Conservation (phyloP, 805 yeast genomes). For the Pichia sporocuriosa region DNA sequence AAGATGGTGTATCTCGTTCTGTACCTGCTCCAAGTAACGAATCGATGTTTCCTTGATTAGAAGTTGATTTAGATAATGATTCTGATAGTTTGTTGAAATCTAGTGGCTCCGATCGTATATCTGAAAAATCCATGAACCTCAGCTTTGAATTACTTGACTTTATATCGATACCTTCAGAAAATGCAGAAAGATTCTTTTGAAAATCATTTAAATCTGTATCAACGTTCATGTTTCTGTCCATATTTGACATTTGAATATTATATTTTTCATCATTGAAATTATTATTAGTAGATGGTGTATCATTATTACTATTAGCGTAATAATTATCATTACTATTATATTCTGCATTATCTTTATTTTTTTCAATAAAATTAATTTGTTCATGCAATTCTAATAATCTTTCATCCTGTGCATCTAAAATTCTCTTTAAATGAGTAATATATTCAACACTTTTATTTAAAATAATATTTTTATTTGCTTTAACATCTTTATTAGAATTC, state of each 20-base stretch:
- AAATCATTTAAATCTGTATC: neutral
- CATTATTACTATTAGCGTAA: neutral
- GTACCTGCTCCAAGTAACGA: neutral
- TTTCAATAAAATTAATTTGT: constrained; percentile 13
- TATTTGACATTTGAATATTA: no score
- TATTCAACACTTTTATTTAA: constrained; percentile 76
- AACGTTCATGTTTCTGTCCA: neutral
- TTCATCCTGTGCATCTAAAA: constrained; percentile 48
- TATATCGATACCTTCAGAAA: neutral
- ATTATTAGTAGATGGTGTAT: neutral
- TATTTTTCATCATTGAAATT: neutral
- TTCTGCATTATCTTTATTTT: neutral
- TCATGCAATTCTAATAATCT: constrained; percentile 38
- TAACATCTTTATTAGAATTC: constrained; percentile 46
- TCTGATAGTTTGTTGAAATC: constrained; percentile 9
- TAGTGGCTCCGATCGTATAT: constrained; percentile 3
- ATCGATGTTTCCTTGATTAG: neutral
- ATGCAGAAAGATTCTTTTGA: constrained; percentile 5
- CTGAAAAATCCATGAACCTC: constrained; percentile 9
- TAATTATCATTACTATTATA: neutral
- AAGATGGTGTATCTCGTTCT: no score
- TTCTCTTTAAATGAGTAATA: constrained; percentile 56
- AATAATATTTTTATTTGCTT: constrained; percentile 78
- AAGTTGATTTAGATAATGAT: neutral
- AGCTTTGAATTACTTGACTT: constrained; percentile 6